Conservation (phyloP, 345 rosid genomes). For the Linum lewisii region DNA sequence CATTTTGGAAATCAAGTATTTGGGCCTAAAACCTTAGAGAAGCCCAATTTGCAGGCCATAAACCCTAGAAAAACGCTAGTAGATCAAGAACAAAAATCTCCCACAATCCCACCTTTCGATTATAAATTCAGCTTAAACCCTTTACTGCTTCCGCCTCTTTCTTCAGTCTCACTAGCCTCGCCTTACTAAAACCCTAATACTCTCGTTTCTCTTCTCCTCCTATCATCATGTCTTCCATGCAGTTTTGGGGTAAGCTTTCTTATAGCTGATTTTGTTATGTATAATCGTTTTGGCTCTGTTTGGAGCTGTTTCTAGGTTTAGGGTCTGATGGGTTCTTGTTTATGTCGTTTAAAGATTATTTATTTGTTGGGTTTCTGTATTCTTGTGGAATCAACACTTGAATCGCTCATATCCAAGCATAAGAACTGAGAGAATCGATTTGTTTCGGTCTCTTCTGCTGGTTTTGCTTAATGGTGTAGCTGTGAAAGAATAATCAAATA, state of each 20-base stretch:
- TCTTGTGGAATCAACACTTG: not conserved
- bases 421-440: no score
- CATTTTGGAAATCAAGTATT: no score
- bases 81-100: no score
- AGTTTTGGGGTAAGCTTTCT: constrained; percentile 17
- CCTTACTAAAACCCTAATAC: not conserved
- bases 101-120: not conserved
- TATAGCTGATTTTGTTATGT: not conserved
- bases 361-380: no score
- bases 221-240: constrained; percentile 10
- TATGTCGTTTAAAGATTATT: no score
- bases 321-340: not conserved
- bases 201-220: not conserved
- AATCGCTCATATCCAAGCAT: no score
- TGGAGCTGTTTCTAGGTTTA: not conserved
- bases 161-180: not conserved
- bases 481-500: no score
- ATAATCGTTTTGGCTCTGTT: not conserved
- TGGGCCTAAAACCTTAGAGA: no score
- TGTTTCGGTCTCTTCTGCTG: no score
- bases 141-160: not conserved
- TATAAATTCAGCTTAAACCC: not conserved
- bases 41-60: no score
- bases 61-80: no score
- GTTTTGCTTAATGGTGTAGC: no score